phyloP scores from a whole-genome alignment of 1,139 yeast species.

The Suhomyces yuchorum region DNA sequence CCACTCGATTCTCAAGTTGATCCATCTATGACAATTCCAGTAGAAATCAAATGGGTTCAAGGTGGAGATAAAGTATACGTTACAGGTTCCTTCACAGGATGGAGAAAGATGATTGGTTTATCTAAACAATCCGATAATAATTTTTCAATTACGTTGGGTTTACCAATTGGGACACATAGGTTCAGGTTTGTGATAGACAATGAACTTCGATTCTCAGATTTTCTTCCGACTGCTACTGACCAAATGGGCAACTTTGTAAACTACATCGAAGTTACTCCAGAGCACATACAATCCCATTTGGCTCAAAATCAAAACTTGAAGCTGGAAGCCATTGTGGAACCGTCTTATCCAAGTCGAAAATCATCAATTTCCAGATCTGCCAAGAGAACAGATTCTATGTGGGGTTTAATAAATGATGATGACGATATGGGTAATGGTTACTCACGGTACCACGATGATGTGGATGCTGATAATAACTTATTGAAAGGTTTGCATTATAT shows the following conservation, averaged over 20 bases:
- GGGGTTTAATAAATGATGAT: slow-evolving; percentile 62
- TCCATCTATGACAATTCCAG: slow-evolving; percentile 46
- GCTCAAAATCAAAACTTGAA: slow-evolving; percentile 22
- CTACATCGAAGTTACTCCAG: slow-evolving; percentile 52
- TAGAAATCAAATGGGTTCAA: slow-evolving; percentile 89
- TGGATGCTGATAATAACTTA: slow-evolving; percentile 35
- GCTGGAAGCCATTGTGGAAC: slow-evolving; percentile 14
- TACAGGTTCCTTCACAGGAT: slow-evolving; percentile 53
- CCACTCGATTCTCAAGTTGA: slow-evolving; percentile 11
- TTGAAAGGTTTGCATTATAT: slow-evolving; percentile 48
- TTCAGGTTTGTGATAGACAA: slow-evolving; percentile 52
- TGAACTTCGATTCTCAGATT: slow-evolving; percentile 50
- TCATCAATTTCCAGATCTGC: slow-evolving; percentile 25
- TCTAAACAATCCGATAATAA: slow-evolving; percentile 50
- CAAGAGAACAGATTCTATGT: slow-evolving; percentile 49
- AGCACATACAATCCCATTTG: slow-evolving; percentile 28
- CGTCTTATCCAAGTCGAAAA: slow-evolving; percentile 14
- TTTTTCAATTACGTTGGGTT: slow-evolving; percentile 45
- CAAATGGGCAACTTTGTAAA: slow-evolving; percentile 55
- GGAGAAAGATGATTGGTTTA: slow-evolving; percentile 55
- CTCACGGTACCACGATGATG: slow-evolving; percentile 73
- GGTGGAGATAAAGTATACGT: slow-evolving; percentile 84
- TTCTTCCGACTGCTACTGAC: slow-evolving; percentile 52
- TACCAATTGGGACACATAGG: slow-evolving; percentile 52
- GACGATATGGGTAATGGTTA: slow-evolving; percentile 85